Base-by-base conservation (phyloP, 208 protist genomes). In the Phytomonas sp. region DNA sequence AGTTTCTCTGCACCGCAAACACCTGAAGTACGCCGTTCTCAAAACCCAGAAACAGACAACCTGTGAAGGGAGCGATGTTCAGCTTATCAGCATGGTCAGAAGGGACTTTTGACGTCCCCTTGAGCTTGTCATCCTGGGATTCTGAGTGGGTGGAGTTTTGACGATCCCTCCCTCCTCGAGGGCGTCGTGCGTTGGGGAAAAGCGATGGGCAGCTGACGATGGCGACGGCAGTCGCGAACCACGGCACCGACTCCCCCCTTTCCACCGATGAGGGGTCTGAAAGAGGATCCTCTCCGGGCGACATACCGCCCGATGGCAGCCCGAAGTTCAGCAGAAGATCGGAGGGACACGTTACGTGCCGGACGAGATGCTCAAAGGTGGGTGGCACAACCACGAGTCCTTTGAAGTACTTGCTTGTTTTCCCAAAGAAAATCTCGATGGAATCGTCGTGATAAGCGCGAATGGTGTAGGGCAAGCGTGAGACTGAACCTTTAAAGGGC, bases 321-420 rank as follows among this genome's bases (percentile, higher is more conserved):
- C 85, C 83, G 74, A 96, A 96, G 13, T 76, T 64, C 63, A 79
- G 73, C 36, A 96, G 74, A 5, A 94, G 66, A 70, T 96, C 91
- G 13, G 82, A 71, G 26, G 79, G 67, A 23, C 74, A 75, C 7
- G 67, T 36, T 31, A 78, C 79, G 32, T 82, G 79, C 46, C 72
- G 75, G 30, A 87, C 77, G 28, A 96, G 76, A 73, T 96, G 87
- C 63, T 87, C 82, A 71, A 89, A 96, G 17, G 91, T 92, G 20
- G 88, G 88, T 5, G 91, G 82, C 9, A 94, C 69, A 9, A 91
- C 79, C 60, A 80, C 80, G 31, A 94, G 76, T 13, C 86, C 88
- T 36, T 84, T 81, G 66, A 96, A 96, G 73, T 92, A 94, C 33
- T 76, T 76, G 51, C 82, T 93, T 9, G 83, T 83, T 43, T 85